Conservation (phyloP, 1,284 basidiomycete genomes). For the Cryptococcus sp. region DNA sequence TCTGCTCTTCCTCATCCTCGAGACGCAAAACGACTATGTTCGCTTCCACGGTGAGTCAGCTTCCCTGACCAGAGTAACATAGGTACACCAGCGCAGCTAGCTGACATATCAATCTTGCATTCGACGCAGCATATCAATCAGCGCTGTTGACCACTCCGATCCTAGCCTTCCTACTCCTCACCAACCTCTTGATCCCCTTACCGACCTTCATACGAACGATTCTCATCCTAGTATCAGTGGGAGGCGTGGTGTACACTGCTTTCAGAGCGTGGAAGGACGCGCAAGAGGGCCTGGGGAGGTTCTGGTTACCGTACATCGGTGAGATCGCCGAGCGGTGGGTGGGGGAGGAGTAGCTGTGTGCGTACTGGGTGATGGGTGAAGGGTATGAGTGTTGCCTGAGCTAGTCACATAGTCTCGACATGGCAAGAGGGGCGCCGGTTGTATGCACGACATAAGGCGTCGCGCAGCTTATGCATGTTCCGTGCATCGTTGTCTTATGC, state of each 20-base stretch:
- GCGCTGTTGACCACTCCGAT: constrained; percentile 70
- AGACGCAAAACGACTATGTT: constrained; percentile 77
- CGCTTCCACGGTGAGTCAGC: constrained; percentile 68
- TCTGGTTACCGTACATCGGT: constrained; percentile 68
- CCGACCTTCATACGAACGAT: constrained; percentile 49
- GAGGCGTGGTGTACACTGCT: constrained; percentile 34
- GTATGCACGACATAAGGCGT: too few species aligned
- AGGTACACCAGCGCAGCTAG: background rate
- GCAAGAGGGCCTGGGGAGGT: constrained; percentile 61
- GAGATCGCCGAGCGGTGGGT: constrained; percentile 72
- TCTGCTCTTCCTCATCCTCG: constrained; percentile 66
- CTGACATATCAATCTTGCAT: background rate
- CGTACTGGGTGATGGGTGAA: background rate
- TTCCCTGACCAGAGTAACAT: background rate
- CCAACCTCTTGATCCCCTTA: constrained; percentile 61
- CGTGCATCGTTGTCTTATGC: too few species aligned
- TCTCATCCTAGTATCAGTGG: constrained; percentile 34
- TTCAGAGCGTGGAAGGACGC: constrained; percentile 69
- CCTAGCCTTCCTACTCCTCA: constrained; percentile 63
- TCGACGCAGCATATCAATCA: constrained; percentile 72
- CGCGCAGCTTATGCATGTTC: too few species aligned
- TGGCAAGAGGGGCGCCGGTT: too few species aligned
- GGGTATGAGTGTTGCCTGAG: background rate
- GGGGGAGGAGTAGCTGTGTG: constrained; percentile 61
- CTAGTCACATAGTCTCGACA: too few species aligned